Base-by-base conservation (phyloP, 371 early-diverging fungal species). In the Saksenaea oblongispora region DNA sequence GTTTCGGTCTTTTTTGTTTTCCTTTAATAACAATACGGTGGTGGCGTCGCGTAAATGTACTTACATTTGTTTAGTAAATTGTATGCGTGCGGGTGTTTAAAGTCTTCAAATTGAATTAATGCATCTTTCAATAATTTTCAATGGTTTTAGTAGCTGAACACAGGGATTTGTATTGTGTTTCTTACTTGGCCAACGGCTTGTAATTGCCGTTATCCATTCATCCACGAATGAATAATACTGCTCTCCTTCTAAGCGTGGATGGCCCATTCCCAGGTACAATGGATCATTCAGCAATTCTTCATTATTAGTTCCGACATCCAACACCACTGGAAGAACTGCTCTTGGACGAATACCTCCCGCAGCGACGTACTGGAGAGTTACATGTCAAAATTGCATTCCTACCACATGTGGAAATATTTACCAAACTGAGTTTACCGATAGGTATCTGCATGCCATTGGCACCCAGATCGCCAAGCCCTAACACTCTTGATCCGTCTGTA, bases 281-380 rank as follows among this genome's bases (percentile, higher is more conserved):
- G 87, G 87, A 61, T 87, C 87, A 59, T 87, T 76, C 54, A 85
- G 62, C 11, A 87, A 68, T 13, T 59, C 53, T 57, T 85, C 79
- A 62, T 87, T 89, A 64, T 87, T 87, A 11, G 88, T 87, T 14
- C 89, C 89, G 14, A 87, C 83, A 64, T 89, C 89, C 58, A 89
- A 66, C 35, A 87, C 85, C n/a, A 89, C 86, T 11, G 89, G 89
- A 36, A 89, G 64, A 26, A 85, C 83, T 24, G 84, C 76, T 15
- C 82, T 74, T 15, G 89, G 89, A 53, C 83, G 81, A 58, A 89
- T 83, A 67, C 89, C 89, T 42, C 86, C 86, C 15, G 84, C 86
- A 62, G 86, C 86, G 56, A 86, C 86, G 42, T 86, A 86, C 75
- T 78, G 68, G 26, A 39, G 17, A 53, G 41, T 26, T 28, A 58